Conservation (phyloP, 495 filamentous ascomycete genomes). For the Thermothielavioides terrestris region DNA sequence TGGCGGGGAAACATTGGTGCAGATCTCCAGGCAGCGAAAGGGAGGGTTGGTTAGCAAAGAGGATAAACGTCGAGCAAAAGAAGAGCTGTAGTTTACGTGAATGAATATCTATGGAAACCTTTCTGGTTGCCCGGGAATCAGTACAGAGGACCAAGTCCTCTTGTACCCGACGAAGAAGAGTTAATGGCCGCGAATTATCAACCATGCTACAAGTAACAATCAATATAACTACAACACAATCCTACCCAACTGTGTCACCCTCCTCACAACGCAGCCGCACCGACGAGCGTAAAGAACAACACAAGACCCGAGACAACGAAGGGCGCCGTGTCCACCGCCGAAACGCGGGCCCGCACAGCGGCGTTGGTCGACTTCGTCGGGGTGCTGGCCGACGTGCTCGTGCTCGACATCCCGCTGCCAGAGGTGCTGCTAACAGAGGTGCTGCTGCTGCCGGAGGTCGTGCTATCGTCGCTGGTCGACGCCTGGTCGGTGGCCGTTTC, state of each 20-base stretch:
- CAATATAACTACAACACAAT: not conserved
- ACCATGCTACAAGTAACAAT: not conserved
- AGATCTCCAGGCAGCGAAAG: no score
- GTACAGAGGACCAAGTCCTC: no score
- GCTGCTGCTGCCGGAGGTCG: constrained; percentile 49
- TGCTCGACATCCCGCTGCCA: no score
- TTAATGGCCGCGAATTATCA: not conserved
- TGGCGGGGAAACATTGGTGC: no score
- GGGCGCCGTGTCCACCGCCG: constrained; percentile 44
- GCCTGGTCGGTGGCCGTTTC: constrained; percentile 51
- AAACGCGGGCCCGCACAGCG: constrained; percentile 34
- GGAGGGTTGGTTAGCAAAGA: no score
- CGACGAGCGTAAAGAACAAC: constrained; percentile 53
- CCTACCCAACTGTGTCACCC: not conserved
- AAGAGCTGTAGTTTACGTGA: no score
- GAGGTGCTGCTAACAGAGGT: constrained; percentile 43
- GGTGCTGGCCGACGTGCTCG: constrained; percentile 23
- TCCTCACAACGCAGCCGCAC: constrained; percentile 52
- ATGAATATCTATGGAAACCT: no score
- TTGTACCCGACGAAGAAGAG: no score
- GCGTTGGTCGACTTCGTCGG: no score
- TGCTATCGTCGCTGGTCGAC: constrained; percentile 26
- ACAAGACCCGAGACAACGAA: constrained; percentile 48
- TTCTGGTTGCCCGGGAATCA: no score
- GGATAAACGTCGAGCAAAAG: no score